Evolutionary conservation across 805 yeast genomes (phyloP), one percentile per base, ranked within the genome.

Genomic region (Candida michaelii): DNA sequence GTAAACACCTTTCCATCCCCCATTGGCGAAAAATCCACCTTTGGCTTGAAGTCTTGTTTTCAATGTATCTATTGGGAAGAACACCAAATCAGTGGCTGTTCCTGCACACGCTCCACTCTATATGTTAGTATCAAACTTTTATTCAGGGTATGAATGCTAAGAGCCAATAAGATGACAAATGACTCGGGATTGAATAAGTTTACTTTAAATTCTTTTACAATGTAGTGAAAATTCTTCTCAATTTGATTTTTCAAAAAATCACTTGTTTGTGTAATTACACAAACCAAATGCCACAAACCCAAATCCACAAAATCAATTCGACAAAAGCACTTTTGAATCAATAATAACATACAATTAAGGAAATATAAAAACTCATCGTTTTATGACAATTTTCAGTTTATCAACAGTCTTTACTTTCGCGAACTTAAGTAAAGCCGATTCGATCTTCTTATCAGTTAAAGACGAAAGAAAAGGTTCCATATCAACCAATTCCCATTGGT

Each of bases 21-120:
- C 99, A 64, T 90, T 91, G 13, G 64, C 69, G 61, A 89, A 87
- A 56, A 93, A 91, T 0, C 99, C 99, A 27, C 96, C 97, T 58
- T 81, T 81, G 15, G 99, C 98, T 62, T 93, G 99, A 12, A 93
- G 69, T 44, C 99, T 73, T 0, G 99, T 93, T 65, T 93, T 93
- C 43, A 93, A 54, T 1, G 99, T 93, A 55, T 93, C 99, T 30
- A 93, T 88, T 11, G 99, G 99, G 70, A 91, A 93, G 64, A 93
- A 93, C 3, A 85, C 89, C 29, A 93, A 71, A 65, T 93, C 99
- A 1, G 97, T 90, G 5, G 95, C 83, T 1, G 97, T 93, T 12
- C 99, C 99, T 5, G 99, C 97, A 45, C 93, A 83, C 6, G 87
- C 99, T 29, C 99, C 99, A 56, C 90, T 82, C 44, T 41, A 13